Evolutionary conservation across 2,329 filamentous ascomycete species (phyloP), one percentile per base, ranked within the genome.

Genomic region (Fusarium anthophilum): DNA sequence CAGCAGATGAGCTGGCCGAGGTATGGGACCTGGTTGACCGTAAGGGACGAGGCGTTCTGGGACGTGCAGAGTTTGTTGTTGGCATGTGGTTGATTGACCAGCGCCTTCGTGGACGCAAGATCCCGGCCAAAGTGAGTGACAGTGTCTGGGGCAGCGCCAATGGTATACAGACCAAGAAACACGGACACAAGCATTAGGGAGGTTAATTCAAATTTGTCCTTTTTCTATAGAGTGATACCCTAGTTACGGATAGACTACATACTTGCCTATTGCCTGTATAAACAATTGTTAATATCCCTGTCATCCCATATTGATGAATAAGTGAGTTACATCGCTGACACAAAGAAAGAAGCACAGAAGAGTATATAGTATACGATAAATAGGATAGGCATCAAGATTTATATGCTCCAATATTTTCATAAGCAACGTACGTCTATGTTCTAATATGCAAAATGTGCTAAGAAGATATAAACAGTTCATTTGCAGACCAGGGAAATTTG

Each of bases 31-130:
- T 96, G 24, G 93, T 96, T 17, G 92, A 93, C 78, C 83, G 86
- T 3, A 81, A 84, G 12, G 80, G 83, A 3, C 79, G 82, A 20
- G 92, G 92, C 3, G 84, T 87, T 74, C 82, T 96, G 61, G 85
- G 84, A 63, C 89, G 89, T 77, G 87, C 91, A 63, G 92, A 95
- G 83, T 96, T 96, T 80, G 92, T 96, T 0, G 93, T 96, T 3
- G 94, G 94, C 15, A 87, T 94, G 84, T 96, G 94, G 93, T 83
- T 96, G 55, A 89, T 96, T 41, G 94, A 96, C 80, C 93, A 95
- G 85, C 85, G 93, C 68, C 83, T 96, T n/a, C 90, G 92, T 74
- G 94, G 94, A 3, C 85, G 93, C 67, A 96, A 96, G 84, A 85
- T 96, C 26, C 94, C 94, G 0, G 84, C 88, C 20, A 89, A 88